These are phyloP conservation scores for Boletellus deceptivus DNA, from an alignment of 1,284 basidiomycete species.

Conservation along the genomic window DNA sequence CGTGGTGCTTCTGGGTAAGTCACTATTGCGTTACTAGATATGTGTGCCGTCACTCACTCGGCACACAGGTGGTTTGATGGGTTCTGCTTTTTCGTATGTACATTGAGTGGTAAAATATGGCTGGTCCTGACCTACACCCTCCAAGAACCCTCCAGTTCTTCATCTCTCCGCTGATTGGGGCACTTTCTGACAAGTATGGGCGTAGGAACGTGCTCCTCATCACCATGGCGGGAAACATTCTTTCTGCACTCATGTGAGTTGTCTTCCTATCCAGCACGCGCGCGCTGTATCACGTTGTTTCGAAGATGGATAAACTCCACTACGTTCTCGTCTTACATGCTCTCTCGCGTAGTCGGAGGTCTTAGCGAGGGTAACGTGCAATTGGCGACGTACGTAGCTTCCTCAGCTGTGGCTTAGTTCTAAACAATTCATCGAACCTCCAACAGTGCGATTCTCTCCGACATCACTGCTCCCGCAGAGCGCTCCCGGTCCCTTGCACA, in stretches of 20 bases:
- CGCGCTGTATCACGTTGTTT: neutral
- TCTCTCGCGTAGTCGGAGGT: slow-evolving; percentile 87
- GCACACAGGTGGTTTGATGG: slow-evolving; percentile 75
- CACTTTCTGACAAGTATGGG: slow-evolving; percentile 82
- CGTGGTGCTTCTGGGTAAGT: slow-evolving; percentile 71
- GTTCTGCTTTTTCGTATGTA: slow-evolving; percentile 83
- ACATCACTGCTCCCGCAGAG: slow-evolving; percentile 75
- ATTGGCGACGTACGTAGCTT: slow-evolving; percentile 63
- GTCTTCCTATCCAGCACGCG: neutral
- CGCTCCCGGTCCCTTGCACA: slow-evolving; percentile 85
- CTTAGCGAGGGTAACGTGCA: slow-evolving; percentile 88
- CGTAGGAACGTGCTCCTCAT: slow-evolving; percentile 76
- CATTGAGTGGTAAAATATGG: neutral
- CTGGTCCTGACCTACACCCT: slow-evolving; percentile 5
- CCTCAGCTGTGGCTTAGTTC: neutral
- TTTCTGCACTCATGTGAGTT: slow-evolving; percentile 76
- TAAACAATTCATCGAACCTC: slow-evolving; percentile 2
- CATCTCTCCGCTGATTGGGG: slow-evolving; percentile 81
- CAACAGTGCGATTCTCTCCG: slow-evolving; percentile 81
- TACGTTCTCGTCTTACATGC: slow-evolving; percentile 81
- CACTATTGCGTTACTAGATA: neutral
- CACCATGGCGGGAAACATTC: slow-evolving; percentile 89
- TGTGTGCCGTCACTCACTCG: slow-evolving; percentile 8
- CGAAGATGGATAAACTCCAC: slow-evolving; percentile 84
- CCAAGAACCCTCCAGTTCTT: slow-evolving; percentile 81